A percentile compares a stretch with the other conserved stretches of the same genome.
Evolutionary conservation across 345 rosid species (phyloP).

Genomic region (Conringia planisiliqua): DNA sequence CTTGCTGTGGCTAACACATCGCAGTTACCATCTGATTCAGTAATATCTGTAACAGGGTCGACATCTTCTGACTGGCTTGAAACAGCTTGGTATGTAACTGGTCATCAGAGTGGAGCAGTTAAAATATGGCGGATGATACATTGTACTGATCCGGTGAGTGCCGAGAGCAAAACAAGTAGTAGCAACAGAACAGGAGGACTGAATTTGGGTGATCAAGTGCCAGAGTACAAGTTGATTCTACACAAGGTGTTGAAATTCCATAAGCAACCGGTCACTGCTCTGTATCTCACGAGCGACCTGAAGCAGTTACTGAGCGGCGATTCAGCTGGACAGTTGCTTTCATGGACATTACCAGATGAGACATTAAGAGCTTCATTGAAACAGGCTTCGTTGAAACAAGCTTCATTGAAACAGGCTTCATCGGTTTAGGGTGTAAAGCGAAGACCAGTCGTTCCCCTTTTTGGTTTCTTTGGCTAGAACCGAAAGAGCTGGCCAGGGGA

Average conservation of each 20-base stretch:
- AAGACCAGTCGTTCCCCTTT: constrained; percentile 24
- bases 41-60: constrained; percentile 81
- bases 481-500: constrained; percentile 32
- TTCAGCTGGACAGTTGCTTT: constrained; percentile 74
- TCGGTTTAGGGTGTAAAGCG: constrained; percentile 19
- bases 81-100: constrained; percentile 91
- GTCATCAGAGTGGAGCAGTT: constrained; percentile 98
- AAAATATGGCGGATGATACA: constrained; percentile 98
- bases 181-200: constrained; percentile 49
- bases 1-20: constrained; percentile 87
- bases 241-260: constrained; percentile 83
- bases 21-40: constrained; percentile 93
- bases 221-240: constrained; percentile 81
- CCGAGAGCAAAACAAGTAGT: constrained; percentile 45
- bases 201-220: constrained; percentile 56
- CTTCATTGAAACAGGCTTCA: constrained; percentile 26
- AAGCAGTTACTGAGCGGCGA: constrained; percentile 97
- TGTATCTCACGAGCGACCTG: constrained; percentile 68
- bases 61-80: constrained; percentile 90
- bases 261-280: constrained; percentile 85
- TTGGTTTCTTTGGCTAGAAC: constrained; percentile 23
- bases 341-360: constrained; percentile 96
- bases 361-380: constrained; percentile 58
- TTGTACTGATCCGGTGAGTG: constrained; percentile 51
- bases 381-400: constrained; percentile 37